A percentile compares a stretch with the other conserved stretches of the same genome.
Evolutionary conservation across 2,329 filamentous ascomycete species (phyloP).

Genomic region (Claviceps sp.): DNA sequence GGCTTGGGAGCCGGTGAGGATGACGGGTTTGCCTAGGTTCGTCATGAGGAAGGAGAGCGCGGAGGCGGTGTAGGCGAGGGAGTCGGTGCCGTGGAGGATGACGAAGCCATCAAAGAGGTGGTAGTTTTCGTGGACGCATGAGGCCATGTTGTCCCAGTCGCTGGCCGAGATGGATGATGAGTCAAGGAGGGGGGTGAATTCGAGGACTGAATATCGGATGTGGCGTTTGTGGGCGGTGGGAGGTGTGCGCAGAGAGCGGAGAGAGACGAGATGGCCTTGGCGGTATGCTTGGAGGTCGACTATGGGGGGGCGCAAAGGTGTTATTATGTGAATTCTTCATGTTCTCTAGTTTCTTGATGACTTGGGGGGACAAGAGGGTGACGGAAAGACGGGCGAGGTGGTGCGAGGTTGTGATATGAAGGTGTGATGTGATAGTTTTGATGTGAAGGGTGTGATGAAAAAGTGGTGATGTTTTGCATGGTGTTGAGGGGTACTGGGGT

Average conservation of each 20-base stretch:
- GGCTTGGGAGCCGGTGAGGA: constrained; percentile 71
- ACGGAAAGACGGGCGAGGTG: neutral
- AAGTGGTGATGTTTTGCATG: neutral
- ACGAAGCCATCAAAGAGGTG: constrained; percentile 83
- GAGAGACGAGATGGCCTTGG: constrained; percentile 32
- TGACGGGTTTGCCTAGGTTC: constrained; percentile 80
- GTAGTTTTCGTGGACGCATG: constrained; percentile 72
- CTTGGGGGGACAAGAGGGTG: neutral
- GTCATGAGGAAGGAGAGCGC: constrained; percentile 88
- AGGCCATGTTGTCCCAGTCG: constrained; percentile 76
- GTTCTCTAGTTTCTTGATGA: neutral
- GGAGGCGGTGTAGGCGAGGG: constrained; percentile 76
- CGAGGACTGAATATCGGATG: constrained; percentile 70
- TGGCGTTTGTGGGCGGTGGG: constrained; percentile 67
- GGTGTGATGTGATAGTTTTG: too few species aligned
- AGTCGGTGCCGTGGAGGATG: constrained; percentile 82
- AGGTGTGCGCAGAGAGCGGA: constrained; percentile 66
- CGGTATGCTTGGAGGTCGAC: constrained; percentile 38
- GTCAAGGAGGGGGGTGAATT: constrained; percentile 75
- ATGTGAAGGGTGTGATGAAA: too few species aligned
- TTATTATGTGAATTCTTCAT: neutral
- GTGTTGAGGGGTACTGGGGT: neutral
- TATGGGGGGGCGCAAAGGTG: constrained; percentile 8
- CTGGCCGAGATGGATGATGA: constrained; percentile 79
- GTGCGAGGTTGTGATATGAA: too few species aligned